Base-by-base conservation (phyloP, 768 basidiomycete species). In the Cystobasidium ongulense region DNA sequence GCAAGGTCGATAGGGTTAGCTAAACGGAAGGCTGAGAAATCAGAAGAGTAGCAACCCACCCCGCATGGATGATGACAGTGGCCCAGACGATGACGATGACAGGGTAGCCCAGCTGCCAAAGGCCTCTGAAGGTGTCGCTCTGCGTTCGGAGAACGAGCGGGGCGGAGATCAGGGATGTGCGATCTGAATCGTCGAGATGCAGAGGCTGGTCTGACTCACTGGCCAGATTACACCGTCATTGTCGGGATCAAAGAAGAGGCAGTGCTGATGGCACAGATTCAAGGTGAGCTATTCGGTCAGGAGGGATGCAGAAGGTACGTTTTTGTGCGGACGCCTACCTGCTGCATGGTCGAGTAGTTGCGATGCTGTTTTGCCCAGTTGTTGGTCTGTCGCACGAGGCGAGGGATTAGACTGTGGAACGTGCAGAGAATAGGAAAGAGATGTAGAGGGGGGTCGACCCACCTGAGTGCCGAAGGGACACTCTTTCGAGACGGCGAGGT, bases 191-290 rank as follows among this genome's bases (percentile, higher is more conserved):
- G 10, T 13, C 63, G 29, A 10, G 15, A 50, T 15, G 46, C 46
- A 50, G 15, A 23, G 23, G 15, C 46, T 15, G 33, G 15, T 11
- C 10, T 53, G 17, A 33, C 68, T 29, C 8, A 76, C 63, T 1
- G 84, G 84, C 82, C 82, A 84, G 65, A 85, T 82, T 50, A 84
- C 72, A 1, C 83, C 83, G 63, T 85, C 84, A 1, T 73, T 68
- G 31, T 68, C 64, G 25, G 57, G 63, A 52, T 74, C 73, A 23
- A 66, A 74, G 64, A 74, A 74, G 13, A 74, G 73, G 33, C 65
- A 67, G 54, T 74, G 73, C 73, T 74, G 57, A 25, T 21, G 57
- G 23, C 13, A 35, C 25, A 46, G 43, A 46, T 46, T n/a, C n/a
- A n/a, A 46, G 43, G n/a, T 13, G 43, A 23, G n/a, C 57, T 11